Evolutionary conservation across 1,284 basidiomycete genomes (phyloP).

Genomic region (Pholiota adiposa): DNA sequence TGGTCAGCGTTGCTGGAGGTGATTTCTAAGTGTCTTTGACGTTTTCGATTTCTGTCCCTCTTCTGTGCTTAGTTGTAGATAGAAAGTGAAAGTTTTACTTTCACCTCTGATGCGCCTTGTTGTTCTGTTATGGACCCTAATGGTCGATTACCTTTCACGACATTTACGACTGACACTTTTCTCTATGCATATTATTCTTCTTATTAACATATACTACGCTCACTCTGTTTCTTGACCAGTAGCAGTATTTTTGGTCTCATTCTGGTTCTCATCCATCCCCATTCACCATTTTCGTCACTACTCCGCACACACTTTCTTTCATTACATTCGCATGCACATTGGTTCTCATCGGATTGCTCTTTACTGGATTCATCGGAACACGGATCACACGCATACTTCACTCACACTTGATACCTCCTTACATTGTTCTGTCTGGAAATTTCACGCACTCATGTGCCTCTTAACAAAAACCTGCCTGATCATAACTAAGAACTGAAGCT

Average conservation of each 20-base stretch:
- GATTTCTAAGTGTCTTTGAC: constrained; percentile 14
- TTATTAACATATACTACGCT: not conserved
- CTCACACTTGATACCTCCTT: not conserved
- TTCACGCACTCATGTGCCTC: not conserved
- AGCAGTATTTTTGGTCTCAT: not conserved
- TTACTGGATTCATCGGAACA: not conserved
- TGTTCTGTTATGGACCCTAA: not conserved
- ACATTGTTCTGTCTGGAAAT: not conserved
- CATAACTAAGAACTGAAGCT: too few relatives aligned
- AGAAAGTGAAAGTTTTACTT: too few relatives aligned
- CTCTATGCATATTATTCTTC: constrained; percentile 1
- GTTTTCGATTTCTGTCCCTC: not conserved
- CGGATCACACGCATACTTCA: not conserved
- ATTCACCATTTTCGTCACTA: too few relatives aligned
- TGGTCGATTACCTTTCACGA: not conserved
- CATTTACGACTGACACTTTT: not conserved
- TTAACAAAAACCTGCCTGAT: too few relatives aligned
- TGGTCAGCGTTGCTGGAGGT: constrained; percentile 26
- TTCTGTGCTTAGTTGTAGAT: not conserved
- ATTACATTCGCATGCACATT: not conserved
- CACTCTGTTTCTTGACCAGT: not conserved
- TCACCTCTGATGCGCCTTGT: too few relatives aligned
- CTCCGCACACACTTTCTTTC: not conserved
- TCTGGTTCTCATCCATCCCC: not conserved
- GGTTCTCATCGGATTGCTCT: constrained; percentile 1